Evolutionary conservation across 2,329 filamentous ascomycete species (phyloP).

Genomic region (Aureobasidium sp.): DNA sequence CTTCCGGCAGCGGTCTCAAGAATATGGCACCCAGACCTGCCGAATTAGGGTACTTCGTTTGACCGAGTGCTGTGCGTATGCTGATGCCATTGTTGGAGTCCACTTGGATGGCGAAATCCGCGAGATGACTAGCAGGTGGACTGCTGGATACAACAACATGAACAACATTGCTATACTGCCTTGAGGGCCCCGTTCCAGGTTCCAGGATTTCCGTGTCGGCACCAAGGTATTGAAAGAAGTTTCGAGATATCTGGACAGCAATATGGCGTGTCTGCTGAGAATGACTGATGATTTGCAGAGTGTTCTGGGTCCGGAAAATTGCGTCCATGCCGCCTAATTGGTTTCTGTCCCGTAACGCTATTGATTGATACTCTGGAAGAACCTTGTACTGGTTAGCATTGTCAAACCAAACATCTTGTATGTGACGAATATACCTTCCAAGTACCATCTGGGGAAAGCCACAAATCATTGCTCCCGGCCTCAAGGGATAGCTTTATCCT

Average conservation of each 20-base stretch:
- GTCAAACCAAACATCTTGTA: neutral
- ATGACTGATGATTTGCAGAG: conserved; percentile 37
- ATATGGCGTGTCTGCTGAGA: conserved; percentile 28
- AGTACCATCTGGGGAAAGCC: neutral
- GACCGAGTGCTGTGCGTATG: neutral
- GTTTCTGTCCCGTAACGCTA: conserved; percentile 33
- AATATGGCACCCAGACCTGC: conserved; percentile 44
- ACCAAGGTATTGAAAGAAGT: conserved; percentile 52
- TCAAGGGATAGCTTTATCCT: neutral
- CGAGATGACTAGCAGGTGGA: conserved; percentile 20
- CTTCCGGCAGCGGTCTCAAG: conserved; percentile 41
- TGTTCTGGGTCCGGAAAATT: conserved; percentile 43
- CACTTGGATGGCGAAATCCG: conserved; percentile 28
- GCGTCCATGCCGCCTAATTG: conserved; percentile 50
- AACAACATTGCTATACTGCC: conserved; percentile 41
- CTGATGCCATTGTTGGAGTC: conserved; percentile 16
- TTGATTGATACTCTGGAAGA: neutral
- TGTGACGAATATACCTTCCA: neutral
- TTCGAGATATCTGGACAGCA: conserved; percentile 50
- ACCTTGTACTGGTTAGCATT: conserved; percentile 7
- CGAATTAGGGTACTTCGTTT: neutral
- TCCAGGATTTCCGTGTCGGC: conserved; percentile 43
- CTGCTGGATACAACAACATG: conserved; percentile 29
- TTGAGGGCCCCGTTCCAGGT: conserved; percentile 19
- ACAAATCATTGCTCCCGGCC: neutral